Percentiles rank a stretch among this genome's conserved stretches.
Evolutionary conservation across 1,284 basidiomycete genomes (phyloP).

Genomic region (Omphalotus olearius): DNA sequence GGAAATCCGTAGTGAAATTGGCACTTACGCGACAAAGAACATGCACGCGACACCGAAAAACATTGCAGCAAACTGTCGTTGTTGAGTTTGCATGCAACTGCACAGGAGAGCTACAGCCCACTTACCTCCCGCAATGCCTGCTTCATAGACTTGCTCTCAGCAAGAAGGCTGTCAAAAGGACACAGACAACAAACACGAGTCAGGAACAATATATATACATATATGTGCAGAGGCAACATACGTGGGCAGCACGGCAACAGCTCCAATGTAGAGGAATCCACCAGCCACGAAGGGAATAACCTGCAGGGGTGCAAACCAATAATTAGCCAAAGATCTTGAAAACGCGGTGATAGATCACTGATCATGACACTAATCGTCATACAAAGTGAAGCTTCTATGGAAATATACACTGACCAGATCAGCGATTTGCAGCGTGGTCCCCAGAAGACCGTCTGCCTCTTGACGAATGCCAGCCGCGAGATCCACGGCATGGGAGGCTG

Average conservation of each 20-base stretch:
- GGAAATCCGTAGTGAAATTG: constrained; percentile 14
- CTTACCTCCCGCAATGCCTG: constrained; percentile 84
- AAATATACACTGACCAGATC: constrained; percentile 60
- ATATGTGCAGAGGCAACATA: constrained; percentile 36
- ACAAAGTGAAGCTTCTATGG: constrained; percentile 4
- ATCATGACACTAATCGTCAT: not conserved
- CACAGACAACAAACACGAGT: constrained; percentile 1
- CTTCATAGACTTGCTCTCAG: constrained; percentile 79
- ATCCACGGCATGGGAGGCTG: constrained; percentile 36
- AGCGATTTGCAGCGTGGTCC: constrained; percentile 71
- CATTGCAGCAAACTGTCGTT: constrained; percentile 79
- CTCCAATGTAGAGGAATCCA: constrained; percentile 90
- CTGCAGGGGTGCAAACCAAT: constrained; percentile 29
- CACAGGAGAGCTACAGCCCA: constrained; percentile 11
- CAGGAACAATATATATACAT: constrained; percentile 13
- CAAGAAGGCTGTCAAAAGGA: constrained; percentile 55
- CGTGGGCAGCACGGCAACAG: constrained; percentile 87
- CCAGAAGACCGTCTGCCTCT: constrained; percentile 70
- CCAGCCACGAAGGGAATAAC: constrained; percentile 90
- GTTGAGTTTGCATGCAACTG: constrained; percentile 16
- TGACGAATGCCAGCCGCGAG: constrained; percentile 70
- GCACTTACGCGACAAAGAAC: constrained; percentile 81
- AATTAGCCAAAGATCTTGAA: not conserved
- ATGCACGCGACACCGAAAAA: constrained; percentile 84
- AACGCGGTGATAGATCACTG: not conserved